These are phyloP conservation scores for Cryptosporidium tyzzeri DNA, from an alignment of 169 alveolate species.

Conservation along the genomic window DNA sequence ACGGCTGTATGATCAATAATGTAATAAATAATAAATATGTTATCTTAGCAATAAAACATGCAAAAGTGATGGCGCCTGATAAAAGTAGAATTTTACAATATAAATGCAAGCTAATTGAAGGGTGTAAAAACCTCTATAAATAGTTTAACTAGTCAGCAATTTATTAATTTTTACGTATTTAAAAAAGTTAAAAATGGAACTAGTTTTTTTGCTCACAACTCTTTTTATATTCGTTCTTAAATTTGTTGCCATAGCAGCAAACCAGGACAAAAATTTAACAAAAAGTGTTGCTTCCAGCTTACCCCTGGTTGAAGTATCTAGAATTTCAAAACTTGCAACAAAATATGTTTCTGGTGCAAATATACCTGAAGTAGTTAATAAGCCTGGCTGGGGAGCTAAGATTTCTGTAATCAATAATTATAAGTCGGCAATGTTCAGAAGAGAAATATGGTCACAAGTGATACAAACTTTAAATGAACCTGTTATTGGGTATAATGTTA, in stretches of 20 bases:
- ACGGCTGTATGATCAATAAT: neutral
- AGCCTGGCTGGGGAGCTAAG: constrained; percentile 51
- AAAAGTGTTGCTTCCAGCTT: neutral
- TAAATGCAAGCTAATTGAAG: neutral
- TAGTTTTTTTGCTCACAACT: neutral
- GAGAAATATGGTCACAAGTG: constrained; percentile 31
- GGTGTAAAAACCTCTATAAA: neutral
- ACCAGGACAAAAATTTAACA: constrained; percentile 7
- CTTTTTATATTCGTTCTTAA: neutral
- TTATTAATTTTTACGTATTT: neutral
- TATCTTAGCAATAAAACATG: constrained; percentile 36
- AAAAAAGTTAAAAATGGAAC: constrained; percentile 6
- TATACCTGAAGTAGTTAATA: constrained; percentile 54
- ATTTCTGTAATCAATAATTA: constrained; percentile 30
- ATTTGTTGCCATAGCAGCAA: neutral
- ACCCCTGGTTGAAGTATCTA: constrained; percentile 38
- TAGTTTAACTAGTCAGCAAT: neutral
- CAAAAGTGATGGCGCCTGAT: constrained; percentile 65
- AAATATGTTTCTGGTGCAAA: constrained; percentile 67
- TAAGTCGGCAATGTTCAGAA: constrained; percentile 48
- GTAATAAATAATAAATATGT: neutral
- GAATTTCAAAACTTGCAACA: constrained; percentile 53
- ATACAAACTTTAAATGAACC: constrained; percentile 25
- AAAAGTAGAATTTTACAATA: constrained; percentile 22
- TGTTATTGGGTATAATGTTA: constrained; percentile 40